These are phyloP conservation scores for Thymus quinquecostatus DNA, from an alignment of 257 asterid genomes.

Conservation along the genomic window DNA sequence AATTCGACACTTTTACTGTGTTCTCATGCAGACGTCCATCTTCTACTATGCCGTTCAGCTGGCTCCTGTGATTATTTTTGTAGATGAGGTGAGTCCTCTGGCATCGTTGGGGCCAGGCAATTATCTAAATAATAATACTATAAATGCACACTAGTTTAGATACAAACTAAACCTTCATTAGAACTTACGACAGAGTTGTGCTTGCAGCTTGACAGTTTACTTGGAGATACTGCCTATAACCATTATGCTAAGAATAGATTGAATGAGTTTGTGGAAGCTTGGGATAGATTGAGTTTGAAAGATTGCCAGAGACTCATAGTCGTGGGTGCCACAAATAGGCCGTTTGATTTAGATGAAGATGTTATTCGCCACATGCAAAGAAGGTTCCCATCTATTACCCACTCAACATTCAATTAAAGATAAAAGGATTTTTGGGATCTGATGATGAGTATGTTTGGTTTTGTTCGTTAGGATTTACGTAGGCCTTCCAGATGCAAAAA, in stretches of 20 bases:
- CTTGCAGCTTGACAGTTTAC: conserved; percentile 36
- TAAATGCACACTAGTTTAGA: too few species aligned
- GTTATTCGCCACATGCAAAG: conserved; percentile 80
- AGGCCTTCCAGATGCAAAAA: conserved; percentile 87
- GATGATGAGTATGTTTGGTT: too few species aligned
- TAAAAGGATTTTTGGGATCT: too few species aligned
- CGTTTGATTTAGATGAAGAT: conserved; percentile 78
- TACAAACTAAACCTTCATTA: too few species aligned
- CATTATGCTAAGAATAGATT: too few species aligned
- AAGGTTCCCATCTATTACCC: conserved; percentile 37
- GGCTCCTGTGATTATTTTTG: neutral
- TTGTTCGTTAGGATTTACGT: conserved; percentile 63
- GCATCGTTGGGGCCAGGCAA: too few species aligned
- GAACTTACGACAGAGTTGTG: too few species aligned
- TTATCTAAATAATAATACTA: too few species aligned
- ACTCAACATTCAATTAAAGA: too few species aligned
- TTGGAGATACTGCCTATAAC: too few species aligned
- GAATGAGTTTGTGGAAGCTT: too few species aligned
- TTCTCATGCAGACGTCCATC: neutral
- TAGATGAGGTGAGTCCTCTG: conserved; percentile 28
- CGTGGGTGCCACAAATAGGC: conserved; percentile 81
- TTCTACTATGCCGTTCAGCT: neutral
- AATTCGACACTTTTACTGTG: neutral
- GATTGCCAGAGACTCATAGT: conserved; percentile 69
- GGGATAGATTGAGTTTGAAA: conserved; percentile 68